phyloP scores from a whole-genome alignment of 1,139 yeast genomes.

The Geotrichum aggregatum region DNA sequence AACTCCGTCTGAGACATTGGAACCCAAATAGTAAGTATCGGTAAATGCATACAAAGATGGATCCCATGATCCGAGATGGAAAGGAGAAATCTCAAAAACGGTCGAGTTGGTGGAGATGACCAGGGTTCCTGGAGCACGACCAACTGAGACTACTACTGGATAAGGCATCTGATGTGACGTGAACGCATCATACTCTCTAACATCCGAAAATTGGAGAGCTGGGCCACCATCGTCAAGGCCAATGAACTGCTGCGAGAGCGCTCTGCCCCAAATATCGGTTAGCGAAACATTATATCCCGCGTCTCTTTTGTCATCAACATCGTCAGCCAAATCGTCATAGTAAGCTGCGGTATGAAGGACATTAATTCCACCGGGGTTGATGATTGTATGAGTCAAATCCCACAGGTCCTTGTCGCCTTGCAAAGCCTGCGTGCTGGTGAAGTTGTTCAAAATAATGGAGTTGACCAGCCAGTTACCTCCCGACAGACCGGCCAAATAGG shows the following conservation, averaged over 20 bases:
- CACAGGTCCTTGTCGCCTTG: constrained; percentile 61
- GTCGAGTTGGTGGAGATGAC: constrained; percentile 62
- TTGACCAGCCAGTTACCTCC: constrained; percentile 93
- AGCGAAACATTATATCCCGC: constrained; percentile 77
- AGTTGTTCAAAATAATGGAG: constrained; percentile 76
- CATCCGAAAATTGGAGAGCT: constrained; percentile 60
- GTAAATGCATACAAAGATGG: constrained; percentile 71
- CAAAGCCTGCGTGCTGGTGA: constrained; percentile 64
- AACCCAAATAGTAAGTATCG: constrained; percentile 69
- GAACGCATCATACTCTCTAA: constrained; percentile 55
- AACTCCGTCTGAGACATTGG: constrained; percentile 56
- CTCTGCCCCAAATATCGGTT: constrained; percentile 92
- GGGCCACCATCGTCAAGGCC: constrained; percentile 56
- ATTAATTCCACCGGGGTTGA: constrained; percentile 69
- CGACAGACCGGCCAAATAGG: constrained; percentile 79
- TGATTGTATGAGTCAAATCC: constrained; percentile 63
- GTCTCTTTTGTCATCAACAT: constrained; percentile 55
- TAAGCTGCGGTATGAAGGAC: constrained; percentile 52
- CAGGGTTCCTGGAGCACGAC: constrained; percentile 65
- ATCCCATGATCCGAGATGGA: constrained; percentile 85
- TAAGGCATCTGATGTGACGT: constrained; percentile 72
- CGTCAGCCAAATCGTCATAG: constrained; percentile 53
- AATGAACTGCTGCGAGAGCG: constrained; percentile 73
- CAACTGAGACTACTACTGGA: constrained; percentile 82
- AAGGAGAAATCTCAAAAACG: constrained; percentile 77